Base-by-base conservation (phyloP, 2,329 filamentous ascomycete genomes). In the Nemania sp. region DNA sequence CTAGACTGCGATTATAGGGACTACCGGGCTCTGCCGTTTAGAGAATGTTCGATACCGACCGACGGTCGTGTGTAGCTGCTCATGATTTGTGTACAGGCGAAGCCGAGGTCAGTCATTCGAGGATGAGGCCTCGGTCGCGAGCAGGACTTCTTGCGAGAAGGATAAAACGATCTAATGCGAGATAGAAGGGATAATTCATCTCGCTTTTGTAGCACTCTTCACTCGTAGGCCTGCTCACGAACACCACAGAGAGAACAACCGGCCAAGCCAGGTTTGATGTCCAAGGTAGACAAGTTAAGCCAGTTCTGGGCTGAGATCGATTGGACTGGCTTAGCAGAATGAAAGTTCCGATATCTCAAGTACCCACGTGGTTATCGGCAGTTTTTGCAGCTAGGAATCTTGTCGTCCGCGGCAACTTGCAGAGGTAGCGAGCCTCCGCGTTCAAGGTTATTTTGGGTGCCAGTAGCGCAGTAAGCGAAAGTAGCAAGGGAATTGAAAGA, bases 391-490 rank as follows among this genome's bases (percentile, higher is more conserved):
- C 55, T 57, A 50, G 54, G 32, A 53, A 62, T 65, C 62, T 64
- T 56, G 57, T 66, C 37, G 50, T 54, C 18, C 47, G 17, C 59
- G 64, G 64, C 25, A 62, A 54, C 56, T 35, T 66, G 64, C 64
- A 66, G 62, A 59, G 54, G 18, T 53, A 51, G 62, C 62, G 62
- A 64, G 35, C 50, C 54, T 58, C 59, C 64, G 62, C 48, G 62
- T 63, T 60, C 59, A 58, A 62, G 25, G 59, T 57, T 66, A 62
- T 65, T 66, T 63, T 66, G 39, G 62, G 62, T 53, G 20, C 64
- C 65, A 60, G 49, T 61, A 58, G 53, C 34, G 54, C 60, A 54
- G 63, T 57, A 64, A 59, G 60, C 57, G 37, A 37, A 21, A 21
- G 32, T 17, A 20, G 21, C 49, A 29, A 62, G 47, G 21, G 46